A percentile compares a stretch with the other conserved stretches of the same genome.
Evolutionary conservation across 495 filamentous ascomycete species (phyloP).

Genomic region (Neurospora sp.): DNA sequence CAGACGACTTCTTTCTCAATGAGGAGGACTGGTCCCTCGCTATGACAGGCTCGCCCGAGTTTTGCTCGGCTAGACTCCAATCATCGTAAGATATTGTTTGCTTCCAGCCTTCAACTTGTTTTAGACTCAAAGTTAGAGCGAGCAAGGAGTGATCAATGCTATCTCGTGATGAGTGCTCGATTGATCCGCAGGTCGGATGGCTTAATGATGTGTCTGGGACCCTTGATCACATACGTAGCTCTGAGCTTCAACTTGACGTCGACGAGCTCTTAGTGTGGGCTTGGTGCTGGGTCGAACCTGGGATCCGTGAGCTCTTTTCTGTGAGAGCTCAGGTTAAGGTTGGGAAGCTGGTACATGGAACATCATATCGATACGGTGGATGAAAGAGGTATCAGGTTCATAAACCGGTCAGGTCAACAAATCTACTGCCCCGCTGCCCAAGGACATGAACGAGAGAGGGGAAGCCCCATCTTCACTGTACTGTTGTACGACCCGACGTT

Average conservation of each 20-base stretch:
- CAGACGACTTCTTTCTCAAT: too few species aligned
- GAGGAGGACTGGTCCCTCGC: too few species aligned
- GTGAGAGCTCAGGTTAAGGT: not conserved
- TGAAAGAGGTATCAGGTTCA: not conserved
- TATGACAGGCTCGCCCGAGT: too few species aligned
- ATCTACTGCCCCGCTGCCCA: not conserved
- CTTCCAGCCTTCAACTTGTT: too few species aligned
- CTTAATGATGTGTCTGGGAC: not conserved
- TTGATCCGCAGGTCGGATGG: not conserved
- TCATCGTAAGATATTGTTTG: too few species aligned
- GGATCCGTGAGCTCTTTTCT: not conserved
- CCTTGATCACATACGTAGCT: not conserved
- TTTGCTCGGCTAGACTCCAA: too few species aligned
- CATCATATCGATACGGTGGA: not conserved
- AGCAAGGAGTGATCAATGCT: not conserved
- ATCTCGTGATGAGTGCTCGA: not conserved
- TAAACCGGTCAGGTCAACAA: not conserved
- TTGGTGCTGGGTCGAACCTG: not conserved
- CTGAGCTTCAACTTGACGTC: not conserved
- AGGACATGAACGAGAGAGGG: not conserved
- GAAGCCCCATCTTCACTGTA: not conserved
- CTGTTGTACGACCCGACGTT: not conserved
- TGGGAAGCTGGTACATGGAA: not conserved
- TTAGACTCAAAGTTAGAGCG: too few species aligned
- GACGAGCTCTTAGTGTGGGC: not conserved